Percentiles rank a stretch among this genome's conserved stretches.
Conservation (phyloP, 768 basidiomycete genomes). For the Lentinus brumalis region DNA sequence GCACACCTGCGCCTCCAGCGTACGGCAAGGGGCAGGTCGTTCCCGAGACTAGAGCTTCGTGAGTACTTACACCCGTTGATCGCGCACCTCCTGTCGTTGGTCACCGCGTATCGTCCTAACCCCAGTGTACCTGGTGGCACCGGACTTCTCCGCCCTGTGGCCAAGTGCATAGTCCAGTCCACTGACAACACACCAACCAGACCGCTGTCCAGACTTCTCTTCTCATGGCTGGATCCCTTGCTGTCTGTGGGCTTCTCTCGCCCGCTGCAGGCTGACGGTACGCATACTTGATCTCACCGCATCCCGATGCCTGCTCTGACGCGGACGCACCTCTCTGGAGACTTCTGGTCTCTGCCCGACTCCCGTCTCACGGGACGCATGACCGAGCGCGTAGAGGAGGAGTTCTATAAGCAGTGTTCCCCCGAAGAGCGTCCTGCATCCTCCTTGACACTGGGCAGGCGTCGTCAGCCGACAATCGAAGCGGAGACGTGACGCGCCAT, state of each 20-base stretch:
- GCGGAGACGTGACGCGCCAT: background rate
- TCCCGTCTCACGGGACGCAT: slow-evolving; percentile 39
- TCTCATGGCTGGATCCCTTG: slow-evolving; percentile 56
- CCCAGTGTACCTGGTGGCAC: background rate
- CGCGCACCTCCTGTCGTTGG: background rate
- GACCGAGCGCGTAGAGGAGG: slow-evolving; percentile 44
- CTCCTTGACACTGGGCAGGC: background rate
- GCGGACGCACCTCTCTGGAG: slow-evolving; percentile 31
- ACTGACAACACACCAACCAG: slow-evolving; percentile 29
- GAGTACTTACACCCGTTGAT: slow-evolving; percentile 14
- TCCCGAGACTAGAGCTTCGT: slow-evolving; percentile 42
- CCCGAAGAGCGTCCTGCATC: slow-evolving; percentile 46
- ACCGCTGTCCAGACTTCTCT: slow-evolving; percentile 46
- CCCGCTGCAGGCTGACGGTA: slow-evolving; percentile 59
- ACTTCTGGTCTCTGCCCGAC: slow-evolving; percentile 54
- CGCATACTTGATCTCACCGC: background rate
- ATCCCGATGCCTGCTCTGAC: background rate
- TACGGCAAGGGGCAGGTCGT: slow-evolving; percentile 49
- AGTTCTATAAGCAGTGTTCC: slow-evolving; percentile 53
- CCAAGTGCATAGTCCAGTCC: background rate
- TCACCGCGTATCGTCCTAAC: background rate
- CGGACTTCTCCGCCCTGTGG: background rate
- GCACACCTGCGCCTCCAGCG: slow-evolving; percentile 49
- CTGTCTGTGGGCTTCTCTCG: slow-evolving; percentile 60
- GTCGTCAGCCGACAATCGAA: background rate